Conservation (phyloP, 208 protist genomes). For the Polymyxa betae region DNA sequence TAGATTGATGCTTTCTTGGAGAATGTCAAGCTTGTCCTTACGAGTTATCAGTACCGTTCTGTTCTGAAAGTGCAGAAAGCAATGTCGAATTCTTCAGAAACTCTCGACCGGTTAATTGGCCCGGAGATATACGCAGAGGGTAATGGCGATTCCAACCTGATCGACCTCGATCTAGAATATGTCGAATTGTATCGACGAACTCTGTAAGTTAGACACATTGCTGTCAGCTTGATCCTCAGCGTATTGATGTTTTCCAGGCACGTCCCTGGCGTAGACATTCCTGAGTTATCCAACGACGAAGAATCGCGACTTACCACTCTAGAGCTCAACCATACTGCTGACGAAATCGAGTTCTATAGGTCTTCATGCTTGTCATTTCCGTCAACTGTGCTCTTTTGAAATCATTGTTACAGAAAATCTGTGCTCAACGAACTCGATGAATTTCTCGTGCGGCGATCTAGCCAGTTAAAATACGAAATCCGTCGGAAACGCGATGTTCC, state of each 20-base stretch:
- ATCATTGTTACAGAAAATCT: not conserved
- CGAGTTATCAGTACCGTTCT: not conserved
- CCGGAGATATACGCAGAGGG: not conserved
- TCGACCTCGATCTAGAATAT: not conserved
- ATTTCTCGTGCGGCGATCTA: not conserved
- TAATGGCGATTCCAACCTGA: not conserved
- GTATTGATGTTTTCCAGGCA: not conserved
- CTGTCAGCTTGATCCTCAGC: not conserved
- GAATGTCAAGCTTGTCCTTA: not conserved
- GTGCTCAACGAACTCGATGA: slow-evolving; percentile 4
- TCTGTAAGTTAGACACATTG: not conserved
- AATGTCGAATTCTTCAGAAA: not conserved
- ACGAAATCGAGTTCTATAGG: slow-evolving; percentile 14
- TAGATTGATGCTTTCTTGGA: slow-evolving; percentile 31
- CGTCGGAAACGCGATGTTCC: not conserved
- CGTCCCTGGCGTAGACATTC: not conserved
- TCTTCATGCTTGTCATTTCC: not conserved
- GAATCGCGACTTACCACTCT: not conserved
- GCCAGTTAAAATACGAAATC: slow-evolving; percentile 5
- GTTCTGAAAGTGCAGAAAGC: not conserved
- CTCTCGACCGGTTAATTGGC: not conserved
- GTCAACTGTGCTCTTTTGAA: not conserved
- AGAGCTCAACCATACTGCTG: not conserved
- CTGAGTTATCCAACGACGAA: not conserved
- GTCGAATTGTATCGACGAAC: not conserved